Base-by-base conservation (phyloP, 2,329 filamentous ascomycete species). In the Xylariomycetidae sp. region DNA sequence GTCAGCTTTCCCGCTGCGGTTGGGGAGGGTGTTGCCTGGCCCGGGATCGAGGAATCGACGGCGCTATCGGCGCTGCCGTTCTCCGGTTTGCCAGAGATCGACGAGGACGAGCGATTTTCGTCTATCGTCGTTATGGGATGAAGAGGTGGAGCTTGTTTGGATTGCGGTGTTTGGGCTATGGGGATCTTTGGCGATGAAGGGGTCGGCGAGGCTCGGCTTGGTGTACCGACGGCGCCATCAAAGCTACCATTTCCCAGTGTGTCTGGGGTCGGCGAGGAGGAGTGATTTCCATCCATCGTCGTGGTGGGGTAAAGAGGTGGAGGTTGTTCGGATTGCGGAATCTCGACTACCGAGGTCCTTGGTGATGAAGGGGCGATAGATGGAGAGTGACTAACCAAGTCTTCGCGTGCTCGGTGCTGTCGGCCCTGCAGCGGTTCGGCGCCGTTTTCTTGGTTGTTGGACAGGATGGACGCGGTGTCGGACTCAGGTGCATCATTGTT, bases 401-500 rank as follows among this genome's bases (percentile, higher is more conserved):
- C 37, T 42, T 57, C 56, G n/a, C 43, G 45, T 2, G 53, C 52
- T 31, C 46, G 44, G 23, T 57, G 53, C 12, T 46, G 42, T n/a
- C n/a, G n/a, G n/a, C n/a, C n/a, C 26, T 22, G 29, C 19, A 14
- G 33, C 8, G 25, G n/a, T 5, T 43, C 36, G 16, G 15, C 30
- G 12, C 33, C 39, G 20, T 41, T 49, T n/a, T 51, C 50, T 11
- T 38, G 43, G 6, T 38, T 43, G 22, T 46, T 54, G 34, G 49
- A 54, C 20, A 45, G 13, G 5, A 36, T 27, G 2, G 54, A 55
- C 26, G 45, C 38, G 5, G 41, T 42, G 31, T 58, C 55, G 2
- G 55, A 57, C 31, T 57, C 54, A 15, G 49, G 23, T 3, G 41
- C 38, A 16, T 58, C 54, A 31, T 53, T 56, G 13, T 46, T 49